Base-by-base conservation (phyloP, 1,284 basidiomycete species). In the Malassezia globosa region DNA sequence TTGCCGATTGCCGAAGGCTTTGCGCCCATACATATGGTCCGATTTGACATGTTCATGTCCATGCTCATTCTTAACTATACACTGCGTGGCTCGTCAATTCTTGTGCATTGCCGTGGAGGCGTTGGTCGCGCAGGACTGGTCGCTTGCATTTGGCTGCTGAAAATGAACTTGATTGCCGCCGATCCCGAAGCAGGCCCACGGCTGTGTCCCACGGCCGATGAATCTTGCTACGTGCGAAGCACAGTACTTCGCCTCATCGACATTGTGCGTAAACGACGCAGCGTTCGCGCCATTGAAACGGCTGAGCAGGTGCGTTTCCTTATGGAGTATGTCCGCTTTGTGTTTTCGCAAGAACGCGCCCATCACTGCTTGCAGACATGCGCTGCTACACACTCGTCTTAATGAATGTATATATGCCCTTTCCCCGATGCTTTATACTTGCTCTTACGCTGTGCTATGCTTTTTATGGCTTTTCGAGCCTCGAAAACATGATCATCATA, bases 81-180 rank as follows among this genome's bases (percentile, higher is more conserved):
- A 0, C 74, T 90, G 7, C 75, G 75, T 6, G 88, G 89, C 1
- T 71, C 78, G 2, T 78, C 81, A 26, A 79, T 92, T 3, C 78
- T 95, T 5, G 85, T 85, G 5, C 92, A 96, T 63, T 97, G 92
- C 70, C 80, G 92, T 22, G 92, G 90, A 27, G 92, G 92, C 5
- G 85, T 97, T 4, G 92, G 92, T 1, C 80, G 92, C 22, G 92
- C 92, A 0, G 90, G 90, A 1, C 77, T 96, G 34, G 79, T 95
- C 27, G 90, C 90, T 1, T 87, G 85, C 61, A 84, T 84, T 58
- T 96, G 92, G 92, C 78, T 87, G 67, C 76, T 94, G 54, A 90
- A 87, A 72, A 81, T 96, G 62, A 90, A 90, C 5, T 77, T 95
- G 33, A 74, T 77, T 8, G 53, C 36, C 26, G 33, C 26, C 16